A percentile compares a stretch with the other conserved stretches of the same genome.
Evolutionary conservation across 352 stramenopile species (phyloP).

Genomic region (Peronosclerospora sorghi): DNA sequence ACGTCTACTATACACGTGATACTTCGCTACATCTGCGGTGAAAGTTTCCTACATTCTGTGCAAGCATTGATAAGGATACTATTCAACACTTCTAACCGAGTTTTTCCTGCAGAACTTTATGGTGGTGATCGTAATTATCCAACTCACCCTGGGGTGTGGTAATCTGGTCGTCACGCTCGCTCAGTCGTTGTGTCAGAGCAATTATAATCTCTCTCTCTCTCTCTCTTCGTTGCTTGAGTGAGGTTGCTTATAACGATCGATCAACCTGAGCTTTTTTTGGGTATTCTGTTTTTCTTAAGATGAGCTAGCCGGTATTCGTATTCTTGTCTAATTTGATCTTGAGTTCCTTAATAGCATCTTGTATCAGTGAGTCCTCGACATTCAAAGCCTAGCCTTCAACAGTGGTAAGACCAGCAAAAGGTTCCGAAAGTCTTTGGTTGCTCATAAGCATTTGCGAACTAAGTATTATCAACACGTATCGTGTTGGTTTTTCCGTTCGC

Average conservation of each 20-base stretch:
- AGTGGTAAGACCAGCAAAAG: slow-evolving; percentile 4
- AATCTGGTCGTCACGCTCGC: slow-evolving; percentile 93
- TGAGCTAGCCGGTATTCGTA: slow-evolving; percentile 88
- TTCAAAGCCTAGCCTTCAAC: slow-evolving; percentile 29
- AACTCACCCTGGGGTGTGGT: slow-evolving; percentile 91
- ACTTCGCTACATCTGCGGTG: too few relatives aligned
- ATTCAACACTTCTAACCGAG: slow-evolving; percentile 92
- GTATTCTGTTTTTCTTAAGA: slow-evolving; percentile 90
- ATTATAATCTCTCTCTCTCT: slow-evolving; percentile 98
- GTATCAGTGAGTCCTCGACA: slow-evolving; percentile 69
- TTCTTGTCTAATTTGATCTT: slow-evolving; percentile 84
- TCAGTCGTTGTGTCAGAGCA: slow-evolving; percentile 89
- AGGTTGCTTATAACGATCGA: slow-evolving; percentile 93
- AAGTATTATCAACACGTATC: too few relatives aligned
- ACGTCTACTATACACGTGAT: too few relatives aligned
- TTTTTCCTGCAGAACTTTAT: slow-evolving; percentile 89
- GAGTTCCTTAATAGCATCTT: slow-evolving; percentile 77
- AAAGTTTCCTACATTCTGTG: too few relatives aligned
- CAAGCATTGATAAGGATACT: too few relatives aligned
- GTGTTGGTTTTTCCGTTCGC: too few relatives aligned
- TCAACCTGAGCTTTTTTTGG: slow-evolving; percentile 91
- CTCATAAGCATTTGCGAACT: slow-evolving; percentile 90
- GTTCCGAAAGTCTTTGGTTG: slow-evolving; percentile 31
- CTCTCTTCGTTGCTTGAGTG: slow-evolving; percentile 92
- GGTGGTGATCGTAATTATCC: slow-evolving; percentile 88